Base-by-base conservation (phyloP, 2,329 filamentous ascomycete genomes). In the Dothiorella sarmentorum region DNA sequence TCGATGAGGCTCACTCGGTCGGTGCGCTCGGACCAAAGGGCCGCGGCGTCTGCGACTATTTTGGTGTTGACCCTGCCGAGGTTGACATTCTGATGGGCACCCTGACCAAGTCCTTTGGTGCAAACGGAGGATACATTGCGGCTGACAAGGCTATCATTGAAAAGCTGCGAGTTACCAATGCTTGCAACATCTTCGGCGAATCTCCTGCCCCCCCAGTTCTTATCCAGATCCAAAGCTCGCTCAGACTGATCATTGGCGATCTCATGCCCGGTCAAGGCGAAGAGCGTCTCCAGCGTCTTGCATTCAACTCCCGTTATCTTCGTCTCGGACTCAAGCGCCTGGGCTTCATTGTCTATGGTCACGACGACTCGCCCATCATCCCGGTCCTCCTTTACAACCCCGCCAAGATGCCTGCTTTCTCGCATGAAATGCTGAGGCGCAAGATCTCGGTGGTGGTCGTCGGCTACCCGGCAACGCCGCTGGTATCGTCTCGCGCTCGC, bases 301-400 rank as follows among this genome's bases (percentile, higher is more conserved):
- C 93, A 51, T 99, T 97, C 83, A 99, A 99, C 82, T 97, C 92
- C 20, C 87, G 94, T 45, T 99, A 99, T 73, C 89, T 99, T n/a
- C 90, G 94, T 61, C 86, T 99, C 26, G 94, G 94, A 65, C 84
- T 99, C 68, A 99, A 99, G 82, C 90, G 94, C 66, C 86, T 99
- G 55, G 94, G 94, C 51, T 93, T 91, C 77, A 99, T 99, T 70
- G 88, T 97, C 57, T 97, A 95, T 71, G 94, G 94, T 62, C 92
- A 97, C 73, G 94, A 99, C 70, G 94, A 99, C 76, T 97, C 92
- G 4, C 94, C 94, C 59, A 97, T 99, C 67, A 91, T 99, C 66
- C 94, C 94, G 56, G 75, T 99, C 65, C 84, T 96, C 69, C 85
- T 99, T 26, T 99, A 97, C 81, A 91, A 97, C 76, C 94, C 94